phyloP scores from a whole-genome alignment of 257 asterid species.

The Verbena officinalis region DNA sequence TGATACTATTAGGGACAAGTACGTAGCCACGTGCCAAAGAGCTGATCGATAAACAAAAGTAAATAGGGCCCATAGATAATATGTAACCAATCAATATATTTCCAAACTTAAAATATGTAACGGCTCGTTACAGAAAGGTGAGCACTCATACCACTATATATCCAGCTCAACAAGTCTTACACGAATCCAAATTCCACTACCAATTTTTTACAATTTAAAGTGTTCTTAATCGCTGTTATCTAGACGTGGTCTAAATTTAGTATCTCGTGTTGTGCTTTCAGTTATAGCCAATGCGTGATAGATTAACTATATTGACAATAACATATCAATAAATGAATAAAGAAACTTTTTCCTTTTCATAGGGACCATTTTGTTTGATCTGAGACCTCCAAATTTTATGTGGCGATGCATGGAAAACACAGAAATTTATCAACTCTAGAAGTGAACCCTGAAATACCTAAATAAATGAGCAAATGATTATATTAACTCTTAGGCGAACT shows the following conservation, averaged over 20 bases:
- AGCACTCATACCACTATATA: background rate
- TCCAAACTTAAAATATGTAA: background rate
- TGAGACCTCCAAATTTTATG: background rate
- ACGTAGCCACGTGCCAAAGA: background rate
- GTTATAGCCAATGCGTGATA: conserved; percentile 4
- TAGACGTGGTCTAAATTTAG: background rate
- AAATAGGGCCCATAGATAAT: conserved; percentile 22
- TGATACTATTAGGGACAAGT: background rate
- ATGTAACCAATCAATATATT: background rate
- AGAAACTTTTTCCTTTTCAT: background rate
- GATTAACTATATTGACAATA: background rate
- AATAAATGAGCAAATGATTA: too few relatives aligned
- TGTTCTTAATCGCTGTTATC: background rate
- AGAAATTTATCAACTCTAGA: background rate
- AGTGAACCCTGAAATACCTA: too few relatives aligned
- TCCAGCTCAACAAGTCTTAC: conserved; percentile 13
- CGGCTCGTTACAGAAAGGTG: conserved; percentile 6
- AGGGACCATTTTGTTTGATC: background rate
- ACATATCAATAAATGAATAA: conserved; percentile 6
- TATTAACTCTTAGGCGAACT: too few relatives aligned
- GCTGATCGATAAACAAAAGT: background rate
- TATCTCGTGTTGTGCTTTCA: background rate
- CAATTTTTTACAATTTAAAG: background rate
- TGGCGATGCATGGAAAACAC: background rate
- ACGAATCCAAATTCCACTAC: background rate